A percentile compares a stretch with the other conserved stretches of the same genome.
These are phyloP conservation scores for Colletotrichum agaves DNA, from an alignment of 2,329 filamentous ascomycete species.

Conservation along the genomic window DNA sequence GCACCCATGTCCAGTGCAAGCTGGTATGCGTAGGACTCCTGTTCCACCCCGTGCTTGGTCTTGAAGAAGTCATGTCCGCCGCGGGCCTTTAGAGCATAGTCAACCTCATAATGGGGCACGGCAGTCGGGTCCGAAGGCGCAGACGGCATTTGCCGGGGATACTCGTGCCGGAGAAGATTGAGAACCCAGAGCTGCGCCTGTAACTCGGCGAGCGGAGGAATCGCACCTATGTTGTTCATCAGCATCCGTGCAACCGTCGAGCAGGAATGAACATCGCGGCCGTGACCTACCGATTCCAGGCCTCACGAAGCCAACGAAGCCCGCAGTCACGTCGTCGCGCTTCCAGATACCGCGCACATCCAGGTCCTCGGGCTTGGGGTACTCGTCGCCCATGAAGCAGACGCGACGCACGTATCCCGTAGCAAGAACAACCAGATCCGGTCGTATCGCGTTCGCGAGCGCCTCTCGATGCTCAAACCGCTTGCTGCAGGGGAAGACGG, in stretches of 20 bases:
- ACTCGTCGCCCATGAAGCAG: constrained; percentile 50
- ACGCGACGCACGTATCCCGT: constrained; percentile 59
- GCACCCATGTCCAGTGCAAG: constrained; percentile 59
- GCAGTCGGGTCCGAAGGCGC: constrained; percentile 38
- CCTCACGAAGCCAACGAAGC: constrained; percentile 60
- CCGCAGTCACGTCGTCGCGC: constrained; percentile 49
- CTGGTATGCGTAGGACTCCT: constrained; percentile 62
- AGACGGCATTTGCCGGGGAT: constrained; percentile 40
- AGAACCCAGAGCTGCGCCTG: constrained; percentile 61
- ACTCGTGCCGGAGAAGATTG: constrained; percentile 48
- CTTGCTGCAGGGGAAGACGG: constrained; percentile 48
- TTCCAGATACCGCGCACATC: constrained; percentile 66
- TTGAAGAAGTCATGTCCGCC: constrained; percentile 47
- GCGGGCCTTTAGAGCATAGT: constrained; percentile 53
- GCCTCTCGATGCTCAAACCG: constrained; percentile 42
- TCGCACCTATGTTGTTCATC: constrained; percentile 49
- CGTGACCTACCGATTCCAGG: constrained; percentile 51
- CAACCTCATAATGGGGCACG: constrained; percentile 49
- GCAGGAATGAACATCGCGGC: too few relatives aligned
- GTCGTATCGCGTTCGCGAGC: constrained; percentile 46
- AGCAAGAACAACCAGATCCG: constrained; percentile 58
- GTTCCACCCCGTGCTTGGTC: constrained; percentile 56
- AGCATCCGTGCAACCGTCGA: not conserved
- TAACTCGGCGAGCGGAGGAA: constrained; percentile 60
- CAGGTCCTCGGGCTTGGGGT: constrained; percentile 57